Conservation (phyloP, 148 eudicot species). For the Polygonum maritimum region DNA sequence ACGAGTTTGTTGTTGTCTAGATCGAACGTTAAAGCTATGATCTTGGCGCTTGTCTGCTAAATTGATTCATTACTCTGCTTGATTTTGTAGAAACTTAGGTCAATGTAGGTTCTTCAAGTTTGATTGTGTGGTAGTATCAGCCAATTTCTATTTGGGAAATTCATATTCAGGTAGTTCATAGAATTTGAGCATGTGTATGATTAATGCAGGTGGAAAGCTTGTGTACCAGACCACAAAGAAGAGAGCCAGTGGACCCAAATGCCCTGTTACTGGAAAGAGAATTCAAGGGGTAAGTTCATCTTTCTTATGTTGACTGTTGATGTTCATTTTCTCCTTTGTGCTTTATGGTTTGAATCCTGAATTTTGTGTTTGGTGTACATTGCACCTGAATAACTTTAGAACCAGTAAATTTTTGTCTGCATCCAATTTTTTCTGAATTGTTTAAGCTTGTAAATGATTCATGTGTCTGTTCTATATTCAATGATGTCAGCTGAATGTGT, state of each 20-base stretch:
- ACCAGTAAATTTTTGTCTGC: not conserved
- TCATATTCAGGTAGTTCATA: not conserved
- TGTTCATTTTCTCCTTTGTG: not conserved
- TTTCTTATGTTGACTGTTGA: not conserved
- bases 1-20: not conserved
- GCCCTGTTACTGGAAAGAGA: constrained; percentile 50
- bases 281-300: constrained; percentile 42
- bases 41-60: not conserved
- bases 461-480: not conserved
- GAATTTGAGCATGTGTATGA: not conserved
- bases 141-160: not conserved
- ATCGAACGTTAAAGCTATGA: not conserved
- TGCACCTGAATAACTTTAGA: not conserved
- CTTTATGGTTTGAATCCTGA: not conserved
- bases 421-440: not conserved
- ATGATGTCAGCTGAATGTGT: not conserved
- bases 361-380: not conserved
- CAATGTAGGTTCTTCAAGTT: too few species aligned
- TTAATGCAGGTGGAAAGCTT: constrained; percentile 36
- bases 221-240: constrained; percentile 50
- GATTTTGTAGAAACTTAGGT: not conserved
- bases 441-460: too few species aligned
- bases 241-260: constrained; percentile 56
- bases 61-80: not conserved
- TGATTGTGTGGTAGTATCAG: not conserved